Percentiles rank a stretch among this genome's conserved stretches.
Conservation (phyloP, 176 grass and related monocot genomes). For the Eragrostis nindensis region DNA sequence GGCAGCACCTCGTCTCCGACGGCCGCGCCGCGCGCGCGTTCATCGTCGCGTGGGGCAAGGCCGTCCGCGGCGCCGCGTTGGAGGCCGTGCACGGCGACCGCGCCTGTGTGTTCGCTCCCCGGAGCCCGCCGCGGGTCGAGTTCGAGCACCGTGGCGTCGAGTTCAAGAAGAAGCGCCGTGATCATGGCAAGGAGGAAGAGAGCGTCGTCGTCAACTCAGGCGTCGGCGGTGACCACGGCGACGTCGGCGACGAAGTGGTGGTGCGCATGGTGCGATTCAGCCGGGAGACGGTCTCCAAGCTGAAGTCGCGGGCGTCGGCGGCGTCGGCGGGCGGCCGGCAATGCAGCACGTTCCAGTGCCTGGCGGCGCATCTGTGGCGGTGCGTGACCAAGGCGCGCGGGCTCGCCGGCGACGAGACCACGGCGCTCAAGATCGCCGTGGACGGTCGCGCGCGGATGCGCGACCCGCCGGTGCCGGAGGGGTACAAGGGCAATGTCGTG, state of each 20-base stretch:
- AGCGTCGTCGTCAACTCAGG: accelerated
- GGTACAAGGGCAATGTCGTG: slow-evolving; percentile 18
- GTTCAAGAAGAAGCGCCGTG: background rate
- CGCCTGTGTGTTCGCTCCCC: background rate
- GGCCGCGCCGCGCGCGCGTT: background rate
- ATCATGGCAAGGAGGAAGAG: too few relatives aligned
- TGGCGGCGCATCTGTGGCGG: slow-evolving; percentile 28
- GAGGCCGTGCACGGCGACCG: background rate
- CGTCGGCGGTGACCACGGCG: background rate
- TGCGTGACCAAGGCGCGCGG: background rate
- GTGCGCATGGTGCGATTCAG: background rate
- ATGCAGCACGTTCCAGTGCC: background rate
- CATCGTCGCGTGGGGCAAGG: background rate
- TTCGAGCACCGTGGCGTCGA: slow-evolving; percentile 26
- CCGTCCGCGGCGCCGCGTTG: background rate
- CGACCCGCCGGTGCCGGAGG: background rate
- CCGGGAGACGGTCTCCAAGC: background rate
- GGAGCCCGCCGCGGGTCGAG: background rate
- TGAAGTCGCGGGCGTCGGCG: background rate
- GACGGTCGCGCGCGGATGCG: background rate
- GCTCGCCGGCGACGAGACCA: background rate
- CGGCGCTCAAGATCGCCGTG: background rate
- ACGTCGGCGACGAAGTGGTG: background rate
- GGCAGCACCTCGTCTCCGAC: slow-evolving; percentile 1
- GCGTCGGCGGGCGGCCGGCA: background rate